Evolutionary conservation across 768 basidiomycete species (phyloP), one percentile per base, ranked within the genome.

Genomic region (Hebeloma cylindrosporum): DNA sequence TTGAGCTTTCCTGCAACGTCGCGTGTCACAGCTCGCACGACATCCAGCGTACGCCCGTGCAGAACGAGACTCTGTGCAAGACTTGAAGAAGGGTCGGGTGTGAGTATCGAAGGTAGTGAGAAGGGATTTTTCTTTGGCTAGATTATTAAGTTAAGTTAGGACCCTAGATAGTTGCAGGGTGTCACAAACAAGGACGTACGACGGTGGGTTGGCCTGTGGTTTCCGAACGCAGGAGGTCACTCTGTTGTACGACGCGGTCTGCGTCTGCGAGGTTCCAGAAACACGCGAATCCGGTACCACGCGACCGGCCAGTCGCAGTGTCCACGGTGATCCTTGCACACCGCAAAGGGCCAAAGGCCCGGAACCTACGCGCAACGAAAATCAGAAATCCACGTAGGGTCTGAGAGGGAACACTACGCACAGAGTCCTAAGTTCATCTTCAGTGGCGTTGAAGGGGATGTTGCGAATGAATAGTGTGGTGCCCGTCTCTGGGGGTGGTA

Each of bases 231-330:
- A 92, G 65, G 4, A 83, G 69, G 18, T 89, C 82, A 47, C 92
- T 87, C 59, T 93, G 88, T 42, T 82, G 74, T 17, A 98, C 74
- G 7, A 82, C 92, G 48, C 82, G 82, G 58, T 94, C 85, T 11
- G 94, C 94, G 51, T 94, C 88, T 51, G 83, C 88, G 48, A 78
- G 82, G 45, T 94, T 91, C 93, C 95, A 97, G 68, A 95, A 97
- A 62, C 93, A 97, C 2, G 85, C 93, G 60, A 99, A 99, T 3
- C 93, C 96, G 5, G 93, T 95, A 18, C 96, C 96, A 34, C 93
- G 77, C 17, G 95, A 93, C 34, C 93, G 84, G 13, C 85, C 90
- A 1, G 85, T 92, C 1, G 73, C 80, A 5, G 70, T 74, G 54
- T 98, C 96, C 65, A 93, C 71, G 0, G 94, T 88, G 40, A 98